Base-by-base conservation (phyloP, 345 rosid genomes). In the Cochlearia excelsa region DNA sequence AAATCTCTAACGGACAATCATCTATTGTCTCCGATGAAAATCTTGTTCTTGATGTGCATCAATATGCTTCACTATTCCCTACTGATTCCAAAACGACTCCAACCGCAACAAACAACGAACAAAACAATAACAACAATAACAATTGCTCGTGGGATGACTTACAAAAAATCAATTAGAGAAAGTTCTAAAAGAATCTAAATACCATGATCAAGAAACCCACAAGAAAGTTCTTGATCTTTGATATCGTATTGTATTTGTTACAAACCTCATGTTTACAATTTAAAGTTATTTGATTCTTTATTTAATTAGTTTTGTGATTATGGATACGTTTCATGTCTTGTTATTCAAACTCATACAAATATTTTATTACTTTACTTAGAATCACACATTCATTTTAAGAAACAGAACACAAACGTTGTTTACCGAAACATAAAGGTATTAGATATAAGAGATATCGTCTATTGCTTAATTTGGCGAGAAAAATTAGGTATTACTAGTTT, bases 1-100 rank as follows among this genome's bases (percentile, higher is more conserved):
- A 78, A 60, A 72, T 74, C 66, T 79, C 86, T 34, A 81, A 77
- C 11, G 83, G 84, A 31, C 82, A 67, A 52, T 82, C 86, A 10
- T 84, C 91, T 26, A 75, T 69, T 11, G 73, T 77, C 30, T 77
- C 81, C 16, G 81, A 82, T 26, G 84, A 81, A 10, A 72, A 81
- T 56, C 68, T 71, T 41, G 85, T 80, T 34, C 75, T 77, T 30
- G 82, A 84, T 10, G 71, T 80, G 83, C 95, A 82, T 65, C 91
- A 81, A 4, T 50, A 82, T 9, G 83, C 82, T 58, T 85, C 83
- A 31, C 10, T 81, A 29, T 73, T 81, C 46, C 82, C 81, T 0
- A 57, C 47, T 7, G 83, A 67, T 59, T 56, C 79, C 30, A 59
- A 75, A 40, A 11, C 76, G 3, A 57, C 43, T n/a, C 27, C 55